Percentiles rank a stretch among this genome's conserved stretches.
Evolutionary conservation across 192 early-diverging fungal genomes (phyloP).

Genomic region (Backusella circina): DNA sequence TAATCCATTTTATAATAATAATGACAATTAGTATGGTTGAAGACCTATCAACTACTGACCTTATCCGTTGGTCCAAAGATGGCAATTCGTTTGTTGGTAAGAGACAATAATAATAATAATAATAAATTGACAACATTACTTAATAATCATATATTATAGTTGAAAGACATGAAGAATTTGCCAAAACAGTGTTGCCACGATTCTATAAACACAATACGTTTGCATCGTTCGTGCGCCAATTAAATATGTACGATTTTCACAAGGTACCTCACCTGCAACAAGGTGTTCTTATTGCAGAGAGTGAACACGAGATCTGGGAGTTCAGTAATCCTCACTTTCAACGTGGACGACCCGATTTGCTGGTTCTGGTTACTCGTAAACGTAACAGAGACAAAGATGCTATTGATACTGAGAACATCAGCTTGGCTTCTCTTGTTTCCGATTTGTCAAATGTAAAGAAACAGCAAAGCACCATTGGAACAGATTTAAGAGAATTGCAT

Average conservation of each 20-base stretch:
- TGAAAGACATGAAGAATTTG: slow-evolving; percentile 72
- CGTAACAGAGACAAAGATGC: slow-evolving; percentile 39
- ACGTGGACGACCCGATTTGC: slow-evolving; percentile 83
- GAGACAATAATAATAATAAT: background rate
- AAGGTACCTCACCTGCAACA: slow-evolving; percentile 94
- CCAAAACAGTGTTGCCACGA: slow-evolving; percentile 74
- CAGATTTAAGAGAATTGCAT: slow-evolving; percentile 84
- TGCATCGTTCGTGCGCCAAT: slow-evolving; percentile 85
- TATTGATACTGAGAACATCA: slow-evolving; percentile 37
- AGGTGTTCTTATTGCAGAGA: slow-evolving; percentile 77
- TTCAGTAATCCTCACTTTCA: slow-evolving; percentile 91
- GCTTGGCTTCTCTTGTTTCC: slow-evolving; percentile 50
- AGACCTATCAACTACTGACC: slow-evolving; percentile 71
- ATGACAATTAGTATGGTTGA: slow-evolving; percentile 76
- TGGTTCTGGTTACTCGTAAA: slow-evolving; percentile 86
- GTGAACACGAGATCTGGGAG: slow-evolving; percentile 83
- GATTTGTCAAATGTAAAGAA: slow-evolving; percentile 88
- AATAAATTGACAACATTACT: background rate
- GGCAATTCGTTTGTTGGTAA: slow-evolving; percentile 83
- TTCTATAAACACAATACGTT: slow-evolving; percentile 95
- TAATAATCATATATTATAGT: slow-evolving; percentile 32
- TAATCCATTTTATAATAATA: background rate
- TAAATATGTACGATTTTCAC: slow-evolving; percentile 97
- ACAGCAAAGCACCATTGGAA: slow-evolving; percentile 85
- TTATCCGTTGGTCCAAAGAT: slow-evolving; percentile 89